A percentile compares a stretch with the other conserved stretches of the same genome.
Conservation (phyloP, 2,329 filamentous ascomycete genomes). For the Colletotrichum euphorbiae region DNA sequence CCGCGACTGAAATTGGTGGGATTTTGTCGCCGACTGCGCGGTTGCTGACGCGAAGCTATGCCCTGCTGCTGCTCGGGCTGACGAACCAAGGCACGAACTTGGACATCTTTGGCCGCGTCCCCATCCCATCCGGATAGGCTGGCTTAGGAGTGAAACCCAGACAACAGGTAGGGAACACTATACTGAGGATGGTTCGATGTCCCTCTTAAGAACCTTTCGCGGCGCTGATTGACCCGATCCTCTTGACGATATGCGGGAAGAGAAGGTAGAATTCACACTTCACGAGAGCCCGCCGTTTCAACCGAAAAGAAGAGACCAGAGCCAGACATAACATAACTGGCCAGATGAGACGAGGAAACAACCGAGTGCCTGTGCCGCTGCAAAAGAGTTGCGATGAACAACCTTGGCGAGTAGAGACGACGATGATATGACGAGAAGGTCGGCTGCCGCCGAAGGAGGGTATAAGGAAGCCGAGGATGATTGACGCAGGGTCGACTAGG, state of each 20-base stretch:
- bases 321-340: neutral
- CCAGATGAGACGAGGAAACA: conserved; percentile 11
- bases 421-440: neutral
- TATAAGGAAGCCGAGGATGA: conserved; percentile 23
- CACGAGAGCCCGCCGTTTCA: conserved; percentile 4
- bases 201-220: too few species aligned
- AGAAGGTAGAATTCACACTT: neutral
- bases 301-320: neutral
- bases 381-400: conserved; percentile 32
- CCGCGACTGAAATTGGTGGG: neutral
- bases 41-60: neutral
- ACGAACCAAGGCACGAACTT: neutral
- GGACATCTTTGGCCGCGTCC: neutral
- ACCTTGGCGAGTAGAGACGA: conserved; percentile 14
- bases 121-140: conserved; percentile 26
- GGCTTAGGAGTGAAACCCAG: conserved; percentile 20
- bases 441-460: neutral
- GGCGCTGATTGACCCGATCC: neutral
- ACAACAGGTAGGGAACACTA: neutral
- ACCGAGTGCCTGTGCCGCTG: conserved; percentile 6
- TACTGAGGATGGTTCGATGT: neutral
- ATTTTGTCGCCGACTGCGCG: neutral
- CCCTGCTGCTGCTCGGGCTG: neutral
- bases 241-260: neutral
- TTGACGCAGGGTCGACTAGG: conserved; percentile 27